These are phyloP conservation scores for Aspergillus coremiiformis DNA, from an alignment of 495 filamentous ascomycete genomes.

Conservation along the genomic window DNA sequence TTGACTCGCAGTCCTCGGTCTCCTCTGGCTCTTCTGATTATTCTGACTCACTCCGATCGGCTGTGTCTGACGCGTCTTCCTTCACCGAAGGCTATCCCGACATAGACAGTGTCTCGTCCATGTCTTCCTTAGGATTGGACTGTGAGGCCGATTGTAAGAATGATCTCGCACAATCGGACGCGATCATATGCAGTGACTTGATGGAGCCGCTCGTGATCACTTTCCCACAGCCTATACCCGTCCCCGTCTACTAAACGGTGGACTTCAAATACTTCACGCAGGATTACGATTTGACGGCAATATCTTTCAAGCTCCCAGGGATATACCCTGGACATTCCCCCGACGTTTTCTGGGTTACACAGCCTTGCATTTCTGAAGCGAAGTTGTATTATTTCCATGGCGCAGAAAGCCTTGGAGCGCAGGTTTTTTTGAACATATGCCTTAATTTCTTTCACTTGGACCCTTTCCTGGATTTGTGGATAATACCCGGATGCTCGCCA, in stretches of 20 bases:
- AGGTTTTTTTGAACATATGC: conserved; percentile 16
- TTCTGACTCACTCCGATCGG: conserved; percentile 37
- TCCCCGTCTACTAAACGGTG: conserved; percentile 20
- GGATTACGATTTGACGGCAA: conserved; percentile 23
- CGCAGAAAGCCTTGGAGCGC: conserved; percentile 7
- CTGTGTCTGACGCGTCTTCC: conserved; percentile 36
- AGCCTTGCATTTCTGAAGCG: conserved; percentile 9
- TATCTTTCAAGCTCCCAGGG: neutral
- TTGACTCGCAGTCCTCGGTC: conserved; percentile 33
- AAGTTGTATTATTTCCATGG: conserved; percentile 14
- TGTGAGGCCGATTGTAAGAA: conserved; percentile 30
- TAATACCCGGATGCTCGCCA: conserved; percentile 5
- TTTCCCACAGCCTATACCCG: conserved; percentile 20
- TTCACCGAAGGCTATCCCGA: conserved; percentile 40
- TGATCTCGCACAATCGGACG: conserved; percentile 23
- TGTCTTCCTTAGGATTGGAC: conserved; percentile 33
- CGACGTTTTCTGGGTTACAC: conserved; percentile 5
- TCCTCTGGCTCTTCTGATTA: conserved; percentile 37
- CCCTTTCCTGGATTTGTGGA: conserved; percentile 9
- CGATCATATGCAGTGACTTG: conserved; percentile 17
- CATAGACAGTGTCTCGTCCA: conserved; percentile 28
- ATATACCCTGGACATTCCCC: neutral
- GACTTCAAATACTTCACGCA: conserved; percentile 16
- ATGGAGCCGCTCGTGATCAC: conserved; percentile 17
- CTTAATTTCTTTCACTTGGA: conserved; percentile 7